Conservation (phyloP, 208 protist species). For the Borovskyia barvae region DNA sequence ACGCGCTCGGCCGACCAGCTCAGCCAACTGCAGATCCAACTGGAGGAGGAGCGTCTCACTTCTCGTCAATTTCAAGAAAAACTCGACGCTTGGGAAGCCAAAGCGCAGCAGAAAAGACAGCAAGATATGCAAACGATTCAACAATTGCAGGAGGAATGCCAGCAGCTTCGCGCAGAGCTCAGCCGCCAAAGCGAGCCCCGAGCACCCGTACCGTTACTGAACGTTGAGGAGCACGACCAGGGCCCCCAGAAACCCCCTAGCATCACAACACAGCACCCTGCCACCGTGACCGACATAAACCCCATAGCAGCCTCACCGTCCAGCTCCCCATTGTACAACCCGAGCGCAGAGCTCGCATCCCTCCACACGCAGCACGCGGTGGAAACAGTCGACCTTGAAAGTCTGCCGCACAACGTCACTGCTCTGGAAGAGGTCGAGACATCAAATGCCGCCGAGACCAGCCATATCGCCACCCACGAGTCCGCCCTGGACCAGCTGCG, state of each 20-base stretch:
- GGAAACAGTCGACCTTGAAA: not conserved
- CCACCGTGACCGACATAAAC: too few relatives aligned
- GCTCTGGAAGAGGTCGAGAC: not conserved
- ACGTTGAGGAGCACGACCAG: too few relatives aligned
- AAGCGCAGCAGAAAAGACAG: slow-evolving; percentile 3
- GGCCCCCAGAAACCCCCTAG: too few relatives aligned
- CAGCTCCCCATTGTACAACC: too few relatives aligned
- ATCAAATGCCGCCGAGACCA: not conserved
- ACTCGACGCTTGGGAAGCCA: slow-evolving; percentile 29
- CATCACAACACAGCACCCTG: too few relatives aligned
- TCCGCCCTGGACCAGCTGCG: slow-evolving; percentile 3
- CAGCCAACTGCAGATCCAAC: slow-evolving; percentile 11
- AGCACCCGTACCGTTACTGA: too few relatives aligned
- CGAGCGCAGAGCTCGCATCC: too few relatives aligned
- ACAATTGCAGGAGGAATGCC: slow-evolving; percentile 14
- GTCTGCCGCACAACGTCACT: not conserved
- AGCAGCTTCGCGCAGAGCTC: slow-evolving; percentile 8
- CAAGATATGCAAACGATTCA: slow-evolving; percentile 25
- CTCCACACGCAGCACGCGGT: too few relatives aligned
- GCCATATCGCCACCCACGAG: not conserved
- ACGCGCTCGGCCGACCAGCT: not conserved
- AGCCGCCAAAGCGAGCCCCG: too few relatives aligned
- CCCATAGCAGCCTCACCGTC: too few relatives aligned
- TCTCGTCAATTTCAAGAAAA: slow-evolving; percentile 20
- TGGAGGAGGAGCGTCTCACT: slow-evolving; percentile 23